phyloP scores from a whole-genome alignment of 2,329 filamentous ascomycete species.

The Fusarium chaquense region DNA sequence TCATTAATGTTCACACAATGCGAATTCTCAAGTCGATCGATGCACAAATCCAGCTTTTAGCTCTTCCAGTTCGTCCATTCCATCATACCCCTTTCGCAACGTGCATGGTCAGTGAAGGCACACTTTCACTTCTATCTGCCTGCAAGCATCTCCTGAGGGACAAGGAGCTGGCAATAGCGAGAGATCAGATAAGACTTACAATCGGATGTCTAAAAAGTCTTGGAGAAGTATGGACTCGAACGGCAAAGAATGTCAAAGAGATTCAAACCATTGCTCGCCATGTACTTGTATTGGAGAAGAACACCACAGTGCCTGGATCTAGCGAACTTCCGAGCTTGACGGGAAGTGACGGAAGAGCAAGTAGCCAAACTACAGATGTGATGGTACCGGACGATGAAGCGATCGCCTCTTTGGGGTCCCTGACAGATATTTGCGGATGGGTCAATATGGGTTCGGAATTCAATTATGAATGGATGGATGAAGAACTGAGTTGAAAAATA shows the following conservation, averaged over 20 bases:
- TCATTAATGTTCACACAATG: constrained; percentile 34
- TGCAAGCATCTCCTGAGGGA: constrained; percentile 28
- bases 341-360: not conserved
- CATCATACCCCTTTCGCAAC: constrained; percentile 31
- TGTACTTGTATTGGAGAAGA: constrained; percentile 7
- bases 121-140: constrained; percentile 23
- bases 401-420: not conserved
- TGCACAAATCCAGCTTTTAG: constrained; percentile 31
- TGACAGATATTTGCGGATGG: constrained; percentile 29
- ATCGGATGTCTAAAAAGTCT: constrained; percentile 30
- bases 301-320: not conserved
- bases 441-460: not conserved
- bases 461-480: constrained; percentile 6
- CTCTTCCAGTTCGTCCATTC: constrained; percentile 20
- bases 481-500: not conserved
- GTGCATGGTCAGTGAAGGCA: constrained; percentile 40
- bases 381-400: not conserved
- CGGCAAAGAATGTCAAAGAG: constrained; percentile 33
- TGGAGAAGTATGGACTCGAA: constrained; percentile 29
- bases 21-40: constrained; percentile 31
- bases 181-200: constrained; percentile 34
- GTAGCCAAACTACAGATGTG: not conserved
- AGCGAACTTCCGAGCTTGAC: constrained; percentile 10
- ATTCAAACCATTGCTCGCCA: constrained; percentile 40
- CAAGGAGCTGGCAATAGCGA: constrained; percentile 16